Evolutionary conservation across 2,329 filamentous ascomycete genomes (phyloP).

Genomic region (Xylariaceae sp.): DNA sequence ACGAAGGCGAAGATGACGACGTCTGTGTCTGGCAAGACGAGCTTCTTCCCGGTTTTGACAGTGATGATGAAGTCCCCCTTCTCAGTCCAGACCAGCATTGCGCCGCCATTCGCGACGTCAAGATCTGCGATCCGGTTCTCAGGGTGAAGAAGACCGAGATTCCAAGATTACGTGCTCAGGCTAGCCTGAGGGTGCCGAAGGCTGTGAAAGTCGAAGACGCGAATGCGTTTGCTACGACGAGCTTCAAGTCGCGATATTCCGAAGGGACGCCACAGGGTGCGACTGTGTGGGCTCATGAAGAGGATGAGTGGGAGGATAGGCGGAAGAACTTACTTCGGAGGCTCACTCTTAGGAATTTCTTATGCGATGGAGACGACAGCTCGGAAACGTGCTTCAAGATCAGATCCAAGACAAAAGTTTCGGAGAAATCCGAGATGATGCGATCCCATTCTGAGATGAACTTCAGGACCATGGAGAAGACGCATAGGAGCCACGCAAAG

Average conservation of each 20-base stretch:
- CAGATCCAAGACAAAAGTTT: neutral
- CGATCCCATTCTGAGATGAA: neutral
- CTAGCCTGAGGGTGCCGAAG: neutral
- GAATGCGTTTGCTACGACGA: neutral
- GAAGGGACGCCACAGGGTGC: neutral
- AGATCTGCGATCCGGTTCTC: neutral
- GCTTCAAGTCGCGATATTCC: neutral
- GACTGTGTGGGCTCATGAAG: too few relatives aligned
- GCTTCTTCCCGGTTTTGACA: constrained; percentile 11
- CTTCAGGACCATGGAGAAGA: neutral
- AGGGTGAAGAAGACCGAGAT: neutral
- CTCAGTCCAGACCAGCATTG: neutral
- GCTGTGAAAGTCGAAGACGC: neutral
- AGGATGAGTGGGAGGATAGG: too few relatives aligned
- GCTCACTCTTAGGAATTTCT: too few relatives aligned
- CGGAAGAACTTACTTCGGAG: too few relatives aligned
- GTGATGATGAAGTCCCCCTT: constrained; percentile 12
- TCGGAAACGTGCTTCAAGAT: neutral
- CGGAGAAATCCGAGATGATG: neutral
- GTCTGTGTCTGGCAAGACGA: constrained; percentile 21
- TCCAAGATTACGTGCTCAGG: neutral
- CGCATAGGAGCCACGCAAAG: neutral
- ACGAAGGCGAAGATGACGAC: constrained; percentile 24
- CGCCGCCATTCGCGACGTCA: neutral
- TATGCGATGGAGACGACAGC: neutral